Evolutionary conservation across 108 stramenopile species (phyloP).

Genomic region (Pseudonitzschia delicatissima): DNA sequence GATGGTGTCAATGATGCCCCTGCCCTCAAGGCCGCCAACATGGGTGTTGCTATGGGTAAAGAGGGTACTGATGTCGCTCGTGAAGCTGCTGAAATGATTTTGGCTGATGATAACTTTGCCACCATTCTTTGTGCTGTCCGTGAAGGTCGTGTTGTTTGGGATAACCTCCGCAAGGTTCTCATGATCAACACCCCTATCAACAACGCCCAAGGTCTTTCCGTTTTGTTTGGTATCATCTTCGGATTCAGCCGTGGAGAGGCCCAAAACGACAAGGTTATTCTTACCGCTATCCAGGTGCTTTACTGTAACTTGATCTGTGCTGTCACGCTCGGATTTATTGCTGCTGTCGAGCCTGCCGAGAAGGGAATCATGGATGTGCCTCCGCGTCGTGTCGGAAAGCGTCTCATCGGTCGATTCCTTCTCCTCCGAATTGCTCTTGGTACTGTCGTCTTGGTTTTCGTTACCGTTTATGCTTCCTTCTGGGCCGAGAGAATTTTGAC

Average conservation of each 20-base stretch:
- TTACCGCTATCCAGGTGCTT: slow-evolving; percentile 77
- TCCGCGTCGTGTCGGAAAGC: slow-evolving; percentile 83
- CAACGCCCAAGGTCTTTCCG: slow-evolving; percentile 80
- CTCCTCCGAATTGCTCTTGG: slow-evolving; percentile 72
- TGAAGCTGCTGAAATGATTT: slow-evolving; percentile 96
- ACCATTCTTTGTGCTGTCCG: slow-evolving; percentile 80
- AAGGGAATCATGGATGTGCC: slow-evolving; percentile 77
- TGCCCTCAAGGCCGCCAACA: slow-evolving; percentile 95
- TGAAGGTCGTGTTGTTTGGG: slow-evolving; percentile 87
- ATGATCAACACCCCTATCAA: slow-evolving; percentile 87
- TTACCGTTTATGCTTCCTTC: slow-evolving; percentile 49
- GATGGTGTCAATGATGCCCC: slow-evolving; percentile 99
- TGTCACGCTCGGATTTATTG: slow-evolving; percentile 81
- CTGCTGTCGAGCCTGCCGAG: slow-evolving; percentile 85
- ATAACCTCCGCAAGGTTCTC: slow-evolving; percentile 82
- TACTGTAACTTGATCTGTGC: slow-evolving; percentile 90
- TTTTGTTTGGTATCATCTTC: slow-evolving; percentile 69
- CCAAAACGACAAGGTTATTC: slow-evolving; percentile 39
- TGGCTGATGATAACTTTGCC: slow-evolving; percentile 98
- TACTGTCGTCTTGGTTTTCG: slow-evolving; percentile 52
- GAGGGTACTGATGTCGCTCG: slow-evolving; percentile 96
- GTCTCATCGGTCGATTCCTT: slow-evolving; percentile 84
- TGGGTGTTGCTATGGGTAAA: slow-evolving; percentile 99
- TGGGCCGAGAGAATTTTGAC: slow-evolving; percentile 30
- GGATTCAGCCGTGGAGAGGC: slow-evolving; percentile 30